Percentiles rank a stretch among this genome's conserved stretches.
phyloP scores from a whole-genome alignment of 495 filamentous ascomycete genomes.

The Xanthoparmelia taractica region DNA sequence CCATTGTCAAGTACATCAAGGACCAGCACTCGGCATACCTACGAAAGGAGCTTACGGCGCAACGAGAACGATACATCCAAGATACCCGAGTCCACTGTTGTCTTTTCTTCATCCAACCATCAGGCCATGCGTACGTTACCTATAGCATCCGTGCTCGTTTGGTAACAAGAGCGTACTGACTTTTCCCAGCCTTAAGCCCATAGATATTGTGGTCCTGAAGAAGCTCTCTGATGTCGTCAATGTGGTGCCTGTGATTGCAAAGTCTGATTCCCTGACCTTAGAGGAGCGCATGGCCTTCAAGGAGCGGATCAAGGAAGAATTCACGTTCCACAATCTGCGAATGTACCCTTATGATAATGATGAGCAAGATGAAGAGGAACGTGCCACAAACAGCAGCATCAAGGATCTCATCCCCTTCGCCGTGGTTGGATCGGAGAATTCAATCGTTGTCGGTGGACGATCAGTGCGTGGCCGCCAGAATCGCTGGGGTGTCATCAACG shows the following conservation, averaged over 20 bases:
- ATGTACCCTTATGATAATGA: conserved; percentile 99
- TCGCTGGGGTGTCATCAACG: conserved; percentile 98
- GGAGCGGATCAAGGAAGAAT: conserved; percentile 98
- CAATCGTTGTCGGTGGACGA: conserved; percentile 93
- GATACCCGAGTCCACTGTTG: conserved; percentile 99
- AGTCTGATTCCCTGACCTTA: conserved; percentile 91
- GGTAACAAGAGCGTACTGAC: conserved; percentile 8
- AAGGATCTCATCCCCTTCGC: conserved; percentile 97
- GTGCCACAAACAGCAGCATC: conserved; percentile 85
- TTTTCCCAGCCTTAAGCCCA: conserved; percentile 69
- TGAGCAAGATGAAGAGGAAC: conserved; percentile 95
- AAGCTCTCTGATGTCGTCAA: conserved; percentile 99
- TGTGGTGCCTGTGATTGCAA: conserved; percentile 97
- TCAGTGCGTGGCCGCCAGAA: conserved; percentile 97
- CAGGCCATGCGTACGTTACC: conserved; percentile 71
- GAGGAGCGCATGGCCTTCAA: conserved; percentile 96
- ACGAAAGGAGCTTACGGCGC: conserved; percentile 98
- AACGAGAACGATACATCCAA: conserved; percentile 98
- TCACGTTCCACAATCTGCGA: conserved; percentile 97
- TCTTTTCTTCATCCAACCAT: conserved; percentile 99
- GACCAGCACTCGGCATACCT: conserved; percentile 99
- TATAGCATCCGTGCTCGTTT: background rate
- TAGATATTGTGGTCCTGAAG: conserved; percentile 98
- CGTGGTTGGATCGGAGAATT: conserved; percentile 95
- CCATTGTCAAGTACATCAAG: conserved; percentile 99